Evolutionary conservation across 2,329 filamentous ascomycete genomes (phyloP), one percentile per base, ranked within the genome.

Genomic region (Endoconidiophora laricicola): DNA sequence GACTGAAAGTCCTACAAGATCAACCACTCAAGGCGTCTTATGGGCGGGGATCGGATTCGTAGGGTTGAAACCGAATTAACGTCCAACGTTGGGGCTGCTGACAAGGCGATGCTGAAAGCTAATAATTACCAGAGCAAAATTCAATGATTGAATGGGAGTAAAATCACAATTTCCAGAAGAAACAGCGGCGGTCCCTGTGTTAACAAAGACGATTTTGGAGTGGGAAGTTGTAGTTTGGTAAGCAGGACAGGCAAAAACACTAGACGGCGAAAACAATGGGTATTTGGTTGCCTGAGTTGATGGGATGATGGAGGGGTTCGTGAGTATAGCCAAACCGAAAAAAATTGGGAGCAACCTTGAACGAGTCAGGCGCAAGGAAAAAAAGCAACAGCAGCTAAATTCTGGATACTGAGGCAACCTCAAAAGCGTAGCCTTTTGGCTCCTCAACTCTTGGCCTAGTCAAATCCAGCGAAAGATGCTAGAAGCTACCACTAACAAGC

Each of bases 21-120:
- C 46, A 49, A 44, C 51, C 51, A 53, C 51, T 53, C 42, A 53
- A 53, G 51, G 51, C 47, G 51, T 53, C 51, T 48, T 49, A 41
- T 38, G 49, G 37, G 45, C 46, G 33, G 36, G 39, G 45, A 40
- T n/a, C 22, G 6, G 29, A 26, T 20, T 23, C 24, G 18, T 23
- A 23, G 20, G 42, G 42, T 16, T 26, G 10, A 20, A 44, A 10
- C 16, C n/a, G 33, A 37, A 18, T 18, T 18, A 18, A 29, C 26
- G 26, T 18, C 36, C n/a, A 18, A 33, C 6, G 14, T 33, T 22
- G 24, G 26, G 36, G 29, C 14, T 29, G 43, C 23, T 16, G 43
- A 16, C 43, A 45, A 12, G 39, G 42, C n/a, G 48, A 39, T 38
- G 20, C 14, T 39, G 36, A 49, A 33, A 23, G 23, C 18, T 44